Base-by-base conservation (phyloP, 2,329 filamentous ascomycete species). In the Colletotrichum liriopes region DNA sequence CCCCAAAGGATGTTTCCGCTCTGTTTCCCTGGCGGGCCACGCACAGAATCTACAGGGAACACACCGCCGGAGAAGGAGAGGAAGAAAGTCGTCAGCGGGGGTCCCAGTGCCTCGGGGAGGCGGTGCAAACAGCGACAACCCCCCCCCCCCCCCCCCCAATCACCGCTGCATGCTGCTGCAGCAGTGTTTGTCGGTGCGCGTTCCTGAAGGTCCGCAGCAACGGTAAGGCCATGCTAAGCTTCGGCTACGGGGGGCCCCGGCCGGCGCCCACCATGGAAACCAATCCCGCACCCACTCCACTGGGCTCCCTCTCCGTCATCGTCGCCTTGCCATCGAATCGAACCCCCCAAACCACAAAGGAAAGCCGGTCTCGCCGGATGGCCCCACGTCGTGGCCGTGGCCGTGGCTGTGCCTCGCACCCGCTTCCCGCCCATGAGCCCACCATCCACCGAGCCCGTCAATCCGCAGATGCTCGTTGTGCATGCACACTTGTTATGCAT, bases 401-500 rank as follows among this genome's bases (percentile, higher is more conserved):
- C 59, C 47, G 51, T 61, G 60, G 20, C 59, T 61, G 60, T 63
- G 47, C 60, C 61, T 54, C 49, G 51, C 26, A 43, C 37, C 26
- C 26, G 62, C 62, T 45, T 45, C 39, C 37, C 51, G 26, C 29
- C 7, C 29, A 32, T 20, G 7, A 32, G 8, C 16, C 26, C 23
- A 26, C 9, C 49, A 32, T 8, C 49, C 23, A 29, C 37, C 29
- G 14, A 29, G 7, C 14, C 26, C 23, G 18, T 8, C 49, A 49
- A 54, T n/a, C 23, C 14, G 55, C 55, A 41, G 43, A 62, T 23
- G 18, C 12, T 54, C 7, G 47, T 41, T 63, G 26, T 49, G 37
- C 45, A 67, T 23, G 29, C 41, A 43, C 20, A 26, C 65, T 52
- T 29, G 65, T 65, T 29, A 69, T 65, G 60, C 62, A 60, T 47